Base-by-base conservation (phyloP, 805 yeast species). In the Wickerhamiella shivajii region DNA sequence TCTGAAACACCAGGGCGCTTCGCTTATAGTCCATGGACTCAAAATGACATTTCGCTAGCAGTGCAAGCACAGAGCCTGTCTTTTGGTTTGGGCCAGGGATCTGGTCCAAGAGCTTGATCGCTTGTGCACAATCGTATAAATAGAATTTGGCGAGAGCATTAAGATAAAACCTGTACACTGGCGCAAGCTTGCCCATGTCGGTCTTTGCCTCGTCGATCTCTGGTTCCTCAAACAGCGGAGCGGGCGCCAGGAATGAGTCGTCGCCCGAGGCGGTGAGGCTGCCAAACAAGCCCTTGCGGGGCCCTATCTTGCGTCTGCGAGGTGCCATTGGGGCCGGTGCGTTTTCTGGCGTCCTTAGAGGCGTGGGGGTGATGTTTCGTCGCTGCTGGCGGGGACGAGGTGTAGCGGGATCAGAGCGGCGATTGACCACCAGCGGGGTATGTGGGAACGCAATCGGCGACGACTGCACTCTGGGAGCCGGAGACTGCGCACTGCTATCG, bases 11-110 rank as follows among this genome's bases (percentile, higher is more conserved):
- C 27, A 59, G 52, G 40, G 74, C 78, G 6, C 92, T 67, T 53
- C 77, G 77, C 38, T 72, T 74, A 55, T 87, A 87, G 52, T 83
- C 78, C 13, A 79, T 87, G 42, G 78, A 71, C 52, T 87, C 97
- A 55, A 77, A 85, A 54, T 83, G 83, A 27, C 81, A 58, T 42
- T 84, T 62, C 1, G 93, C 98, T 16, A 78, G 52, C 44, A 76
- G 74, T 15, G 84, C 69, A 31, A 81, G 64, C 9, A 84, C 92
- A 80, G 90, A 84, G 0, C 96, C 90, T 15, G 94, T 67, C 34
- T 71, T 60, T 38, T 66, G 60, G 52, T 76, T 79, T 19, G 17
- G 23, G 31, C 64, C 66, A 1, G 92, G 80, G 14, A 90, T 59
- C 16, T 71, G 54, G 34, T n/a, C n/a, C n/a, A n/a, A n/a, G n/a